Evolutionary conservation across 2,329 filamentous ascomycete species (phyloP), one percentile per base, ranked within the genome.

Genomic region (Colletotrichum ledebouriae): DNA sequence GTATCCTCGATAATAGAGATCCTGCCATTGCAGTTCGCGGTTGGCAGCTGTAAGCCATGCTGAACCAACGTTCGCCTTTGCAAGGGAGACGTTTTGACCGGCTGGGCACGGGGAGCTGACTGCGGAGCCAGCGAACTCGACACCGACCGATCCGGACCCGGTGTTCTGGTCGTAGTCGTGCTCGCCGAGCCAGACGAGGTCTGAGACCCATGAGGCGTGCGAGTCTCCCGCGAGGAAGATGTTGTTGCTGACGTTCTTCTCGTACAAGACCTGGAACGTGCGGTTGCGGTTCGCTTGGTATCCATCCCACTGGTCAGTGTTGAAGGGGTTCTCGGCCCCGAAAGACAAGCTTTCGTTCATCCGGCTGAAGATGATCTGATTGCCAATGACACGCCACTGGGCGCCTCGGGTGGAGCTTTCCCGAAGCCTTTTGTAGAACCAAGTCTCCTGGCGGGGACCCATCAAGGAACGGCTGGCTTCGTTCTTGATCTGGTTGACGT

Each of bases 1-100:
- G 79, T 94, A 94, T 1, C 91, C 92, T 17, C 91, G 84, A 77
- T 93, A 94, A 76, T 91, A 93, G 7, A 89, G 77, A 65, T 93
- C 91, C 72, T 90, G 87, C 91, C 90, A 94, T 73, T 92, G 89
- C 53, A 94, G 80, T 76, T 91, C 89, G 0, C 81, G 78, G 76
- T 92, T 93, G 22, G 72, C 82, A 6, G 6, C 65, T 4, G 63
- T 67, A 17, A 70, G 33, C 58, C 52, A 66, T 0, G 63, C 33
- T 1, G 52, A 49, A 12, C 46, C 59, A 3, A 29, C 33, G 3
- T 47, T 42, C 1, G 67, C 63, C 5, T 25, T 29, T 6, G 29
- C 63, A n/a, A 63, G 13, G 15, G 67, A 33, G 20, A 37, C 25
- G 1, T 67, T 69, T 2, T 67, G 63, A 13, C 67, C 67, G 4